A percentile compares a stretch with the other conserved stretches of the same genome.
These are phyloP conservation scores for Nadsonia starkeyi-henricii DNA, from an alignment of 1,139 yeast species.

Conservation along the genomic window DNA sequence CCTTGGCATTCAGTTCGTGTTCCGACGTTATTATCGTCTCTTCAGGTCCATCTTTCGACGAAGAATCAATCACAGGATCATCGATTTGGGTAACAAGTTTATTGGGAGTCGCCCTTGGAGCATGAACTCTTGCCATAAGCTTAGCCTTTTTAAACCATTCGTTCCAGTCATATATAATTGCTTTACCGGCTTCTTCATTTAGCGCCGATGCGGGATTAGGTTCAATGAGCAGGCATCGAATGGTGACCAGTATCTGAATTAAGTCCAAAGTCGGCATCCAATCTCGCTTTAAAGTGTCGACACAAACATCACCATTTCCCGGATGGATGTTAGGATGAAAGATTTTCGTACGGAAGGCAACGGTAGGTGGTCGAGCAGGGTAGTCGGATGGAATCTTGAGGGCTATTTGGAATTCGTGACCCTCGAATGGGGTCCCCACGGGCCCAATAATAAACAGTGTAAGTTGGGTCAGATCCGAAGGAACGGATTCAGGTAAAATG, in stretches of 20 bases:
- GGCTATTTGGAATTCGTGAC: slow-evolving; percentile 40
- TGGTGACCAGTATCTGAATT: slow-evolving; percentile 18
- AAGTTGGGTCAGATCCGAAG: slow-evolving; percentile 4
- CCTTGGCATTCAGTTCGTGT: too few relatives aligned
- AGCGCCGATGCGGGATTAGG: slow-evolving; percentile 25
- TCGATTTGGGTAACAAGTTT: neutral
- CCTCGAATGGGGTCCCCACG: slow-evolving; percentile 35
- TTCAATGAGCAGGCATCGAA: slow-evolving; percentile 22
- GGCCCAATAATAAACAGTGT: slow-evolving; percentile 36
- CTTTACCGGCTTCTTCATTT: slow-evolving; percentile 24
- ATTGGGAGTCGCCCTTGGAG: neutral
- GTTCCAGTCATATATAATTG: slow-evolving; percentile 20
- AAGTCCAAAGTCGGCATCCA: slow-evolving; percentile 46
- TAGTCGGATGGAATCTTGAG: slow-evolving; percentile 38
- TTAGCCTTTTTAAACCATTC: slow-evolving; percentile 19
- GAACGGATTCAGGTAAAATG: neutral
- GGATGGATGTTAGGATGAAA: slow-evolving; percentile 66
- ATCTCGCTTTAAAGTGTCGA: slow-evolving; percentile 52
- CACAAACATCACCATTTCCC: slow-evolving; percentile 62
- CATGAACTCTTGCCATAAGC: slow-evolving; percentile 22
- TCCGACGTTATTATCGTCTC: too few relatives aligned
- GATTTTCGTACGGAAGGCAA: slow-evolving; percentile 38
- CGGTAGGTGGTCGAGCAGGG: slow-evolving; percentile 52
- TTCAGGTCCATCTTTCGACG: too few relatives aligned
- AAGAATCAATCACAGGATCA: neutral